Evolutionary conservation across 768 basidiomycete species (phyloP).

Genomic region (Kwoniella europaea): DNA sequence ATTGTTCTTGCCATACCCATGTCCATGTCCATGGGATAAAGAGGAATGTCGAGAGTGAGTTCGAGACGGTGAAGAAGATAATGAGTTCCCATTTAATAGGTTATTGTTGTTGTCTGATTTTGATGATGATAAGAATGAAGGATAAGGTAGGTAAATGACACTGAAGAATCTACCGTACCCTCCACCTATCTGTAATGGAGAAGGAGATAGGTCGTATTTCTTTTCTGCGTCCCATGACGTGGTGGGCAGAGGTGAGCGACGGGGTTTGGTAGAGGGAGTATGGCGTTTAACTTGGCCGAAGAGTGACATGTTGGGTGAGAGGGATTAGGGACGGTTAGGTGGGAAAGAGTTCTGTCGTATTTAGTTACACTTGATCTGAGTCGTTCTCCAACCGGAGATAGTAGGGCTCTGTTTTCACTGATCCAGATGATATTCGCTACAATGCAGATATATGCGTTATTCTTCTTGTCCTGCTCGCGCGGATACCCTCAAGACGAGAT

Average conservation of each 20-base stretch:
- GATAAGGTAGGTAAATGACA: constrained; percentile 50
- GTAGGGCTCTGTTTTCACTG: too few species aligned
- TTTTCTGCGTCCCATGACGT: constrained; percentile 49
- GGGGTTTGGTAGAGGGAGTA: constrained; percentile 36
- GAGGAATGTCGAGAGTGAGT: constrained; percentile 5
- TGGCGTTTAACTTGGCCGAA: constrained; percentile 58
- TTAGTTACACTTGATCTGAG: background rate
- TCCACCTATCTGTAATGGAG: constrained; percentile 20
- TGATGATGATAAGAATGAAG: constrained; percentile 31
- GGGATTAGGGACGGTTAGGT: background rate
- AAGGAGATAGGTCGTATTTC: constrained; percentile 38
- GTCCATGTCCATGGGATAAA: constrained; percentile 10
- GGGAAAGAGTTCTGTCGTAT: background rate
- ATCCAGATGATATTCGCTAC: too few species aligned
- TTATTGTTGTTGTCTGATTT: constrained; percentile 4
- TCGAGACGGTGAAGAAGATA: constrained; percentile 15
- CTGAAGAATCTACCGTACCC: constrained; percentile 42
- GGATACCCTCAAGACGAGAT: background rate
- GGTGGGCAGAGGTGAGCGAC: constrained; percentile 51
- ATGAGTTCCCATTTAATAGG: constrained; percentile 23
- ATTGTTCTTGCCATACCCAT: background rate
- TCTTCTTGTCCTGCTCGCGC: background rate
- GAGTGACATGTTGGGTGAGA: constrained; percentile 48
- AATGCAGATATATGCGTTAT: too few species aligned
- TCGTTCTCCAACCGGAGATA: background rate